A percentile compares a stretch with the other conserved stretches of the same genome.
These are phyloP conservation scores for Alliaria petiolata DNA, from an alignment of 345 rosid species.

Conservation along the genomic window DNA sequence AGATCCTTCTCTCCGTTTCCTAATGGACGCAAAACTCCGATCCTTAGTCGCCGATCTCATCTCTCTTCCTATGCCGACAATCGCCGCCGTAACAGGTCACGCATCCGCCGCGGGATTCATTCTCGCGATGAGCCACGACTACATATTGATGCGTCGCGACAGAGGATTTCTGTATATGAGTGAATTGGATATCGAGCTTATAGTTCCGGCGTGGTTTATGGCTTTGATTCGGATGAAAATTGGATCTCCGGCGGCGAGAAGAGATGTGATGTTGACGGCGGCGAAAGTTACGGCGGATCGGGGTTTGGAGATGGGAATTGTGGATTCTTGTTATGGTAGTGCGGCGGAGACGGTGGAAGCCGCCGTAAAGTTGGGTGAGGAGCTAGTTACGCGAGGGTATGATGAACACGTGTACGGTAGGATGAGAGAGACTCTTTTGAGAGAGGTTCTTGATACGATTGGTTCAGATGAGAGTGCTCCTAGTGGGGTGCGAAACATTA, in stretches of 20 bases:
- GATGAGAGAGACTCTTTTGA: slow-evolving; percentile 39
- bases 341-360: slow-evolving; percentile 48
- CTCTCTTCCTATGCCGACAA: slow-evolving; percentile 62
- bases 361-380: slow-evolving; percentile 44
- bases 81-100: slow-evolving; percentile 71
- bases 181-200: slow-evolving; percentile 58
- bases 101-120: slow-evolving; percentile 66
- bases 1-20: slow-evolving; percentile 22
- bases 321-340: slow-evolving; percentile 48
- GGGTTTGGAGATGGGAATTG: slow-evolving; percentile 44
- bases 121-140: slow-evolving; percentile 62
- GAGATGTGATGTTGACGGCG: slow-evolving; percentile 49
- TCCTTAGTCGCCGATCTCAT: slow-evolving; percentile 48
- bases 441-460: slow-evolving; percentile 29
- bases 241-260: slow-evolving; percentile 37
- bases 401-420: slow-evolving; percentile 52
- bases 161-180: slow-evolving; percentile 72
- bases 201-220: slow-evolving; percentile 42
- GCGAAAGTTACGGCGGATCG: slow-evolving; percentile 48
- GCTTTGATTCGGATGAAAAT: slow-evolving; percentile 38
- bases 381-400: slow-evolving; percentile 34
- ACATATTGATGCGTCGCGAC: slow-evolving; percentile 57
- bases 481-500: not conserved
- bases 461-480: slow-evolving; percentile 19
- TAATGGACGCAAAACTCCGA: slow-evolving; percentile 40